Percentiles rank a stretch among this genome's conserved stretches.
These are phyloP conservation scores for Globisporangium radiosum DNA, from an alignment of 352 stramenopile genomes.

Conservation along the genomic window DNA sequence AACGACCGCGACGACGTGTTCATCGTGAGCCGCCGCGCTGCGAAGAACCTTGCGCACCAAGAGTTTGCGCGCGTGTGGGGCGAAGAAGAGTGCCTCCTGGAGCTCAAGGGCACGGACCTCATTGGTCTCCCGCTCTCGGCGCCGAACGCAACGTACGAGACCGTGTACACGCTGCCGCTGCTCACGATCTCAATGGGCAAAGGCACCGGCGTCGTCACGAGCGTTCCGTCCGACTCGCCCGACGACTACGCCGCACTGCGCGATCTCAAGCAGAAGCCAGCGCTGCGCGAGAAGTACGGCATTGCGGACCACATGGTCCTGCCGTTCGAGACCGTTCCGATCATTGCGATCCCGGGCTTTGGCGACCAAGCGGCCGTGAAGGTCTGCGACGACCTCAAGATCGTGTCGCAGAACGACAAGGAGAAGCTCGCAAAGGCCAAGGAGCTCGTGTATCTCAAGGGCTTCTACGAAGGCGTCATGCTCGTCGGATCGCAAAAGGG, in stretches of 20 bases:
- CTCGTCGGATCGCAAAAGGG: conserved; percentile 95
- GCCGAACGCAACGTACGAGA: conserved; percentile 96
- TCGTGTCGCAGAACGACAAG: conserved; percentile 98
- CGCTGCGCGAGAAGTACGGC: conserved; percentile 97
- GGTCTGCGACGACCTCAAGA: conserved; percentile 97
- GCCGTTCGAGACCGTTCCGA: conserved; percentile 97
- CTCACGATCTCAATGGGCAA: conserved; percentile 99
- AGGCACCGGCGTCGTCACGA: conserved; percentile 98
- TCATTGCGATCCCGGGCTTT: conserved; percentile 99
- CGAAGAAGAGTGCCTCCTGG: conserved; percentile 82
- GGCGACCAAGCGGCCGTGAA: conserved; percentile 94
- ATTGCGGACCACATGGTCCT: conserved; percentile 98
- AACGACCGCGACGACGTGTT: conserved; percentile 93
- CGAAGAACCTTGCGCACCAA: conserved; percentile 95
- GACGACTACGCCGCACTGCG: conserved; percentile 99
- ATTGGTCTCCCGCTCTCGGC: conserved; percentile 94
- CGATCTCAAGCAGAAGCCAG: conserved; percentile 97
- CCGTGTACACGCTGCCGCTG: conserved; percentile 98
- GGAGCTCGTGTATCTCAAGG: conserved; percentile 98
- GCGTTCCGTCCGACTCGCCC: conserved; percentile 97
- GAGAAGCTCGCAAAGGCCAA: conserved; percentile 99
- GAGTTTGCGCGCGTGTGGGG: conserved; percentile 86
- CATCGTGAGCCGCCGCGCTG: conserved; percentile 91
- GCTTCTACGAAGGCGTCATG: conserved; percentile 99
- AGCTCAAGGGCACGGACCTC: conserved; percentile 95